Evolutionary conservation across 2,329 filamentous ascomycete species (phyloP), one percentile per base, ranked within the genome.

Genomic region (Mollisiaceae sp.): DNA sequence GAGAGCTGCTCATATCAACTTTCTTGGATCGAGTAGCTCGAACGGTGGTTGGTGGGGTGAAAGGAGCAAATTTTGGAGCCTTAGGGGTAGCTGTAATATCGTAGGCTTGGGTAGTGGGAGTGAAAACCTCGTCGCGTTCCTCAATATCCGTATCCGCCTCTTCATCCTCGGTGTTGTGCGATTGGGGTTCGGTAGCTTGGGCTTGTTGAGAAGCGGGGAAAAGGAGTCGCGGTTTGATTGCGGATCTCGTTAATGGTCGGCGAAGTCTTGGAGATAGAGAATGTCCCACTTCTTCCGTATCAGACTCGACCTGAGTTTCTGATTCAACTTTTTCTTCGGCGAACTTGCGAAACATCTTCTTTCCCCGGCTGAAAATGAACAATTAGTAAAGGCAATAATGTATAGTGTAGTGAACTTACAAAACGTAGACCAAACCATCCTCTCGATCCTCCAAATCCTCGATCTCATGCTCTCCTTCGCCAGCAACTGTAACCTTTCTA

Each of bases 381-480:
- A 58, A 68, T 77, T 76, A 77, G 73, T 50, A n/a, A 22, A 36
- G 24, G n/a, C n/a, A 32, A 38, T 36, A 27, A 18, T 15, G 39
- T 59, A 35, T n/a, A 14, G 39, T n/a, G 1, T 18, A 52, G 14
- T 55, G n/a, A 20, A 89, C 91, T 85, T 83, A 93, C 91, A 94
- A 94, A 14, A 89, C 85, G 72, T 89, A 92, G 67, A 93, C 81
- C 74, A 93, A 84, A 66, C 92, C 92, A 76, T 94, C 90, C 4
- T 89, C 84, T 36, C 90, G 88, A 55, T 90, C 85, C 8, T 91
- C 86, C 66, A 93, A 81, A 2, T 85, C 80, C 70, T 76, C 73
- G 32, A 74, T 39, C 43, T 67, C 64, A 20, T 71, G 68, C 32
- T 81, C 79, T 36, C 85, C 85, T 73, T 88, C 85, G 50, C 88